Percentiles rank a stretch among this genome's conserved stretches.
Conservation (phyloP, 2,329 filamentous ascomycete genomes). For the Pleurostoma richardsiae region DNA sequence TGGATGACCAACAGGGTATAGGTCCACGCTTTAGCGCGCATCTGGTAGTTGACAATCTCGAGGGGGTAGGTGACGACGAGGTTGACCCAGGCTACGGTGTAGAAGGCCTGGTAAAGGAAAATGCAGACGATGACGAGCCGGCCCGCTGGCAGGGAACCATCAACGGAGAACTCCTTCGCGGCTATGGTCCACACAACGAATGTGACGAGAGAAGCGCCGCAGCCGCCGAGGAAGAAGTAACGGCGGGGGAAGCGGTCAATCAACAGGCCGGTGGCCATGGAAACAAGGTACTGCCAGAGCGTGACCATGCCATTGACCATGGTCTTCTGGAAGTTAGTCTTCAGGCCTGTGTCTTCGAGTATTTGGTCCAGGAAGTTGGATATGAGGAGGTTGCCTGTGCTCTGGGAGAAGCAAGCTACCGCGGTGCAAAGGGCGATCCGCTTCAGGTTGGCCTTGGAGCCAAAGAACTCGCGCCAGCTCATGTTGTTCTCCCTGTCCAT, state of each 20-base stretch:
- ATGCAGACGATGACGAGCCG: slow-evolving; percentile 33
- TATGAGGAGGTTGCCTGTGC: slow-evolving; percentile 35
- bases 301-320: slow-evolving; percentile 34
- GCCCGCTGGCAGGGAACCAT: slow-evolving; percentile 20
- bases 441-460: slow-evolving; percentile 34
- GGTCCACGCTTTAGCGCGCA: slow-evolving; percentile 35
- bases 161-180: slow-evolving; percentile 28
- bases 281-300: slow-evolving; percentile 33
- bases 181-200: slow-evolving; percentile 35
- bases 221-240: slow-evolving; percentile 31
- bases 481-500: slow-evolving; percentile 30
- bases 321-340: slow-evolving; percentile 28
- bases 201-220: slow-evolving; percentile 29
- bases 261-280: slow-evolving; percentile 26
- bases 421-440: slow-evolving; percentile 32
- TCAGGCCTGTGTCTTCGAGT: slow-evolving; percentile 32
- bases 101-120: slow-evolving; percentile 35
- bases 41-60: slow-evolving; percentile 33
- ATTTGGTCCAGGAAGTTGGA: slow-evolving; percentile 35
- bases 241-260: slow-evolving; percentile 30
- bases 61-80: slow-evolving; percentile 36
- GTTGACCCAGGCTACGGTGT: slow-evolving; percentile 36
- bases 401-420: slow-evolving; percentile 36
- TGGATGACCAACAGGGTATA: slow-evolving; percentile 34
- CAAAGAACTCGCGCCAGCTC: slow-evolving; percentile 38